Conservation (phyloP, 371 early-diverging fungal species). For the Vittaforma corneae region DNA sequence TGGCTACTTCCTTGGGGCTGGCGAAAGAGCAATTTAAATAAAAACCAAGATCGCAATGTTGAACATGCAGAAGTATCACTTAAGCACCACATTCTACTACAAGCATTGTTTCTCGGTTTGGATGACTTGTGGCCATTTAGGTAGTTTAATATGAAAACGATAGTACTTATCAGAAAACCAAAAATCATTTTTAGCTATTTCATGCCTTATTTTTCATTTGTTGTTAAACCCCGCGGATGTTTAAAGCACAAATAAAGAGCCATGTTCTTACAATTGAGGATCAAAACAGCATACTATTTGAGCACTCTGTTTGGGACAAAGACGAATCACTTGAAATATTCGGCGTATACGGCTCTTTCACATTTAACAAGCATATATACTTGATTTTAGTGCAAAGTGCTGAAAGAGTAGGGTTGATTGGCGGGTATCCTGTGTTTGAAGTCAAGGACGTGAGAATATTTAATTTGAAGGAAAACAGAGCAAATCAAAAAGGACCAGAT, state of each 20-base stretch:
- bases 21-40: no score
- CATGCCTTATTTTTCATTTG: not conserved
- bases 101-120: not conserved
- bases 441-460: constrained; percentile 36
- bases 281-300: no score
- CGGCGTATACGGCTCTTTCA: constrained; percentile 29
- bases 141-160: no score
- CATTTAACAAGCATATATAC: constrained; percentile 7
- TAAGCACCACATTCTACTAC: not conserved
- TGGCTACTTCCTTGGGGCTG: no score
- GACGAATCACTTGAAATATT: not conserved
- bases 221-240: not conserved
- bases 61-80: not conserved
- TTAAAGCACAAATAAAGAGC: no score
- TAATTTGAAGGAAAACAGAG: constrained; percentile 2
- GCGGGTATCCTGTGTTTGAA: constrained; percentile 45
- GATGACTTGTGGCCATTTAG: no score
- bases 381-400: constrained; percentile 43
- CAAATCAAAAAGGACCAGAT: constrained; percentile 10
- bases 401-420: constrained; percentile 27
- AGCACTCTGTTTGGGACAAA: no score
- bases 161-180: not conserved
- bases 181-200: not conserved
- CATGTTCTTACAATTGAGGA: no score
- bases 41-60: not conserved